Evolutionary conservation across 805 yeast species (phyloP).

Genomic region (Candida cerambycidarum): DNA sequence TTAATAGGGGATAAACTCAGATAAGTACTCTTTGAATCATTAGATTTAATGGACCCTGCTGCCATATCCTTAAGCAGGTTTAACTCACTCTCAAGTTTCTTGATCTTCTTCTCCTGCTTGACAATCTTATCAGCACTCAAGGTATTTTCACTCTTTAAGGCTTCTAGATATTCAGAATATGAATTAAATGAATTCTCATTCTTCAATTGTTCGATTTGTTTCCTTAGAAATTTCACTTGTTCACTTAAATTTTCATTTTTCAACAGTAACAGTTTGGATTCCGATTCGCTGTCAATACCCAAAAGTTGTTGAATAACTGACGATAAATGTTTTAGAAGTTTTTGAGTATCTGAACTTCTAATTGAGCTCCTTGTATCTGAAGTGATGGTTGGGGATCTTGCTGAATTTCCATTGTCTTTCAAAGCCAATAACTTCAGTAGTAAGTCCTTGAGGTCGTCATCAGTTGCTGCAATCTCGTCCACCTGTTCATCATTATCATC

Average conservation of each 20-base stretch:
- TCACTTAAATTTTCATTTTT: slow-evolving; percentile 27
- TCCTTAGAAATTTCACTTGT: slow-evolving; percentile 13
- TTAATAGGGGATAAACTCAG: slow-evolving; percentile 17
- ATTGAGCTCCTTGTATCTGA: neutral
- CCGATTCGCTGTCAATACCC: slow-evolving; percentile 10
- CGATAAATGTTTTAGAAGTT: slow-evolving; percentile 29
- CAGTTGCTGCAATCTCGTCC: slow-evolving; percentile 14
- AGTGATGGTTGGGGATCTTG: neutral
- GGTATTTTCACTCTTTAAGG: slow-evolving; percentile 23
- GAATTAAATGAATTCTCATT: slow-evolving; percentile 22
- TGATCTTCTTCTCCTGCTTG: slow-evolving; percentile 26
- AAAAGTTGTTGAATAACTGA: slow-evolving; percentile 32
- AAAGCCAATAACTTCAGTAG: slow-evolving; percentile 23
- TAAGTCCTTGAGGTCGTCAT: slow-evolving; percentile 21
- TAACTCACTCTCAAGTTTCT: slow-evolving; percentile 23
- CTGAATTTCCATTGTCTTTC: slow-evolving; percentile 20
- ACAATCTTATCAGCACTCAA: slow-evolving; percentile 22
- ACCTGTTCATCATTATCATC: slow-evolving; percentile 12
- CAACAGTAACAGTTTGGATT: slow-evolving; percentile 33
- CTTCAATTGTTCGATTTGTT: slow-evolving; percentile 22
- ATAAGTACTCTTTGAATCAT: neutral
- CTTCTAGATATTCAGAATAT: slow-evolving; percentile 21
- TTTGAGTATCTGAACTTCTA: slow-evolving; percentile 20
- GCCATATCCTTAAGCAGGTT: slow-evolving; percentile 18
- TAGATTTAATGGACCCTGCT: neutral